phyloP scores from a whole-genome alignment of 257 asterid species.

The Nicotiana undulata region DNA sequence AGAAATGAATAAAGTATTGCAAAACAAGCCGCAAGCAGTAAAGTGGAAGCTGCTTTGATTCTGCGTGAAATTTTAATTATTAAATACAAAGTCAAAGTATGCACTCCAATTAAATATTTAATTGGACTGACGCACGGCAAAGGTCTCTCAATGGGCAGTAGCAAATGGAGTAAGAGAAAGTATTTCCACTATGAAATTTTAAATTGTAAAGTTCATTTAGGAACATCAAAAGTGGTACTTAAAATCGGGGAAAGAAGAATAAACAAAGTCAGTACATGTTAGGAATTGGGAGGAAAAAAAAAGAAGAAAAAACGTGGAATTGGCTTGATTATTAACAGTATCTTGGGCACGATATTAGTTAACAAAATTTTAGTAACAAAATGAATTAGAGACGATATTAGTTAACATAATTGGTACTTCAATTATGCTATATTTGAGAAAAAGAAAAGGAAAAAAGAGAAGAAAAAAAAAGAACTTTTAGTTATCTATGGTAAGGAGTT shows the following conservation, averaged over 20 bases:
- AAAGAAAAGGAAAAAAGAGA: too few relatives aligned
- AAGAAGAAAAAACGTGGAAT: background rate
- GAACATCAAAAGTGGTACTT: background rate
- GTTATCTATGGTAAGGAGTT: too few relatives aligned
- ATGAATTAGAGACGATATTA: too few relatives aligned
- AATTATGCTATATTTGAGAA: background rate
- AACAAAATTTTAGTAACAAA: too few relatives aligned
- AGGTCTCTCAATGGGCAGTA: background rate
- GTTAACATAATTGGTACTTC: background rate
- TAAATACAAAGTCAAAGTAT: too few relatives aligned
- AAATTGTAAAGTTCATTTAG: background rate
- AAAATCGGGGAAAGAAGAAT: constrained; percentile 1
- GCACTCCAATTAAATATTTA: background rate
- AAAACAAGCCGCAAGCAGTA: too few relatives aligned
- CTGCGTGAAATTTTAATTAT: too few relatives aligned
- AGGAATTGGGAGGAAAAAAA: background rate
- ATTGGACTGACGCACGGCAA: background rate
- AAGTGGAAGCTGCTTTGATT: too few relatives aligned
- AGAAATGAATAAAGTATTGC: too few relatives aligned
- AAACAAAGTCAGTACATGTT: background rate
- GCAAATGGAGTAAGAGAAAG: background rate
- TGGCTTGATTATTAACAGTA: background rate
- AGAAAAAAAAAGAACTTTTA: too few relatives aligned
- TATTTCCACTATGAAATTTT: constrained; percentile 7
- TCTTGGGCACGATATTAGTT: background rate